Conservation (phyloP, 164 flowering plant genomes). For the Liriodendron chinense region DNA sequence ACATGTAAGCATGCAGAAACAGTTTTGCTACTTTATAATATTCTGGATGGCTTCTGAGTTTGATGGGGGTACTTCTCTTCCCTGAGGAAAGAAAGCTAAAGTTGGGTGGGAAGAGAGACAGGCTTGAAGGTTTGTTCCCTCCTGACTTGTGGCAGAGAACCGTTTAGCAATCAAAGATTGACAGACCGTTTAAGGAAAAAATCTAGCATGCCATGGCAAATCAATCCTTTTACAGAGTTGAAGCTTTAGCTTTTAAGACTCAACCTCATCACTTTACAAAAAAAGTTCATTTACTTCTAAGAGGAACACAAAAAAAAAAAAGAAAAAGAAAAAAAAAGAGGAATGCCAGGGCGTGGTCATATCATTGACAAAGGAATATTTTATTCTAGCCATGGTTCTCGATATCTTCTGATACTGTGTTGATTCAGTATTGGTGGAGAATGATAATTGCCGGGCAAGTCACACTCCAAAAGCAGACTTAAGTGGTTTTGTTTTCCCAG, state of each 20-base stretch:
- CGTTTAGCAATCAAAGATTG: background rate
- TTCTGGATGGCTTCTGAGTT: background rate
- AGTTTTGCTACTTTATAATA: too few relatives aligned
- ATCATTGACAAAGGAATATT: too few relatives aligned
- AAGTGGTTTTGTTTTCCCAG: too few relatives aligned
- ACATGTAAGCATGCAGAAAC: too few relatives aligned
- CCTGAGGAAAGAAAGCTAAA: conserved; percentile 1
- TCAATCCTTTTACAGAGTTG: conserved; percentile 1
- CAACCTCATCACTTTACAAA: background rate
- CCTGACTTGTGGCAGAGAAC: background rate
- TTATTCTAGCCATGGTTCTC: too few relatives aligned
- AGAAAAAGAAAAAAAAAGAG: too few relatives aligned
- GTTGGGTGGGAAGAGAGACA: background rate
- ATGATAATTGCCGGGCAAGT: too few relatives aligned
- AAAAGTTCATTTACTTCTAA: background rate
- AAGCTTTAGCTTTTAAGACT: background rate
- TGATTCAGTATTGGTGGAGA: too few relatives aligned
- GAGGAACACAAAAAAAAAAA: background rate
- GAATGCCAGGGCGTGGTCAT: too few relatives aligned
- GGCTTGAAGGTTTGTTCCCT: background rate
- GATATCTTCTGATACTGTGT: too few relatives aligned
- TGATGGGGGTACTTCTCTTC: background rate
- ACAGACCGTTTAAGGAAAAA: background rate
- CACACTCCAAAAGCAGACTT: too few relatives aligned
- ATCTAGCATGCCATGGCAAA: background rate